Base-by-base conservation (phyloP, 2,329 filamentous ascomycete genomes). In the Sphaceloma murrayae region DNA sequence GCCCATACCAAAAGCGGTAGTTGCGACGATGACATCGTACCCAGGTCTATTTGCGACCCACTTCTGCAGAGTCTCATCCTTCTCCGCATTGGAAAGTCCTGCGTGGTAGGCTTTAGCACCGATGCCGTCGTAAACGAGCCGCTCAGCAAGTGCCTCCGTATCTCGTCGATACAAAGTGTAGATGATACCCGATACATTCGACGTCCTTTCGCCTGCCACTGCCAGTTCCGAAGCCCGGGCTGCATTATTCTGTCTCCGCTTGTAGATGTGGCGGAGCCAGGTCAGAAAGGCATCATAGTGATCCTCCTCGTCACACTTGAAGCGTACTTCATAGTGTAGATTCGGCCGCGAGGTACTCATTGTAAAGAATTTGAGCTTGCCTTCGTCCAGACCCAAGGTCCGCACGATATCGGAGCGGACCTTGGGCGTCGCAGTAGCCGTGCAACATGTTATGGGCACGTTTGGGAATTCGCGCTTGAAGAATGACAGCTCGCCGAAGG, bases 1-100 rank as follows among this genome's bases (percentile, higher is more conserved):
- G 18, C 89, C 89, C 89, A 96, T 96, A 2, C 89, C 89, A 56
- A 96, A 96, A 0, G 89, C 89, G 9, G 86, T 96, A 0, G 89
- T 96, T 1, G 89, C 89, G 19, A 95, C 87, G 49, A 96, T 89
- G 38, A 96, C 78, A 59, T 91, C 87, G 64, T 91, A 94, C 1
- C 82, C 82, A 18, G 74, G 70, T 44, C 77, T 74, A 58, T 85
- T 83, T 45, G 73, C 70, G 34, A 87, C 78, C 84, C 84, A 89
- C 13, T 74, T 73, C 11, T 72, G 63, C 3, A 88, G 69, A 1
- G 82, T 82, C 47, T 82, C 75, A 52, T 83, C 80, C 56, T 86
- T 87, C 46, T 75, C 71, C 5, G 59, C 68, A 56, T 79, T 74
- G 46, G 75, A 62, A 51, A 91, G 67, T 55, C 82, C 77, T 40